A percentile compares a stretch with the other conserved stretches of the same genome.
These are phyloP conservation scores for Prillingera fragicola DNA, from an alignment of 1,284 basidiomycete species.

Conservation along the genomic window DNA sequence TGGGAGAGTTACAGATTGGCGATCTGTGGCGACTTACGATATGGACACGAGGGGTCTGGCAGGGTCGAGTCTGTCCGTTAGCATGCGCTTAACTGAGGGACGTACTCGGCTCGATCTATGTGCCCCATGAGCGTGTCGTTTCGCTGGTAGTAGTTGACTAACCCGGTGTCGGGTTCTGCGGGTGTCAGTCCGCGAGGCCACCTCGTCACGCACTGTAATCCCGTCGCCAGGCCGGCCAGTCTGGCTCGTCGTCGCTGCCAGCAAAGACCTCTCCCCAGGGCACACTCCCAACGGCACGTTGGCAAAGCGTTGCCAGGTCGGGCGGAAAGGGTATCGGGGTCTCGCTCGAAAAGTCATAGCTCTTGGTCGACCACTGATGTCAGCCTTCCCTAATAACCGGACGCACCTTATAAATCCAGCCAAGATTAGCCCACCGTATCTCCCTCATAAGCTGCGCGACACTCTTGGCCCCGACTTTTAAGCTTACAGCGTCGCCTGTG, in stretches of 20 bases:
- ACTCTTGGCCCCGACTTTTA: conserved; percentile 57
- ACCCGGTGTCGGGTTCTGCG: conserved; percentile 72
- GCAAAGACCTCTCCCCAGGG: conserved; percentile 65
- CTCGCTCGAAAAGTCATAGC: conserved; percentile 67
- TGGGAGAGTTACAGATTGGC: background rate
- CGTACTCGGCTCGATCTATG: conserved; percentile 76
- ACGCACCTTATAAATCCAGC: conserved; percentile 66
- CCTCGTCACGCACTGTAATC: conserved; percentile 59
- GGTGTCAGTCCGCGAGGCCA: background rate
- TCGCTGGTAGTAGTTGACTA: conserved; percentile 83
- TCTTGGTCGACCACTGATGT: conserved; percentile 77
- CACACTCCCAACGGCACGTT: conserved; percentile 57
- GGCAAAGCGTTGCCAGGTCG: conserved; percentile 58
- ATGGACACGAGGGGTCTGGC: conserved; percentile 75
- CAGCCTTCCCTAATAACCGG: background rate
- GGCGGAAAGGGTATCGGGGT: conserved; percentile 60
- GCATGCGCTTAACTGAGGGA: background rate
- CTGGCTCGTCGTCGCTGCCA: conserved; percentile 47
- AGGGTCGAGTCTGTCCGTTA: conserved; percentile 55
- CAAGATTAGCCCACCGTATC: conserved; percentile 86
- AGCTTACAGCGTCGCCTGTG: conserved; percentile 26
- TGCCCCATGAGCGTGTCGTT: conserved; percentile 88
- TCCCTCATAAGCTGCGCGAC: conserved; percentile 62
- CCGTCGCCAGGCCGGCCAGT: conserved; percentile 65
- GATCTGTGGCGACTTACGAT: conserved; percentile 56